Conservation (phyloP, 495 filamentous ascomycete species). For the Apodospora peruviana region DNA sequence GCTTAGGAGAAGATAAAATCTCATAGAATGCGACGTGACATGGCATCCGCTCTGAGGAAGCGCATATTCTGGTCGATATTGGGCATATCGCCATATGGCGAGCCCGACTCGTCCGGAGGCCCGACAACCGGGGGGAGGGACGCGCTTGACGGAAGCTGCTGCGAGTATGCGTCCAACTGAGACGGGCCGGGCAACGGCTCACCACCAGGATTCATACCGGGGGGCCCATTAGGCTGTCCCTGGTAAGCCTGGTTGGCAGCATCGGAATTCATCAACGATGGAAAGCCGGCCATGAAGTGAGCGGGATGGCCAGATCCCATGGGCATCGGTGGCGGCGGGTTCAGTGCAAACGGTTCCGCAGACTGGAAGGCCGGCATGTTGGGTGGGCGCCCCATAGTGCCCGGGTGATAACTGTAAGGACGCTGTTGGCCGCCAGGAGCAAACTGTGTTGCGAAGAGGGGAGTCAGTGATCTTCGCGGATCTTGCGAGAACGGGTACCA, state of each 20-base stretch:
- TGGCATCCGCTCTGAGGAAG: too few relatives aligned
- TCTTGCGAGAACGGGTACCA: conserved; percentile 3
- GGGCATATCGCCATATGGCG: too few relatives aligned
- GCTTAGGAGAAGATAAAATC: too few relatives aligned
- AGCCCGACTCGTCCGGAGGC: too few relatives aligned
- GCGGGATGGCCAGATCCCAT: too few relatives aligned
- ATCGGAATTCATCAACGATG: background rate
- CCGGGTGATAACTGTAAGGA: background rate
- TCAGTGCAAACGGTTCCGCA: conserved; percentile 3
- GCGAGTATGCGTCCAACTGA: conserved; percentile 8
- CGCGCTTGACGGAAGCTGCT: conserved; percentile 5
- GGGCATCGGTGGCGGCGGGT: background rate
- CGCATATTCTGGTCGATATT: too few relatives aligned
- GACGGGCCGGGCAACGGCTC: conserved; percentile 3
- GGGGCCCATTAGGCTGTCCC: background rate
- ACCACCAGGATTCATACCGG: background rate
- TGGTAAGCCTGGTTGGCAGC: background rate
- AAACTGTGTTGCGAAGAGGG: conserved; percentile 14
- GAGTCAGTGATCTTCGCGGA: conserved; percentile 12
- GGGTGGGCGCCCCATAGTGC: background rate
- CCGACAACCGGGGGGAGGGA: background rate
- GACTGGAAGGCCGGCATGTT: conserved; percentile 3
- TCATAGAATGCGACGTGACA: too few relatives aligned
- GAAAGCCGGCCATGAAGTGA: background rate
- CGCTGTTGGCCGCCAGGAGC: conserved; percentile 1